Base-by-base conservation (phyloP, 345 rosid species). In the Murraya paniculata region DNA sequence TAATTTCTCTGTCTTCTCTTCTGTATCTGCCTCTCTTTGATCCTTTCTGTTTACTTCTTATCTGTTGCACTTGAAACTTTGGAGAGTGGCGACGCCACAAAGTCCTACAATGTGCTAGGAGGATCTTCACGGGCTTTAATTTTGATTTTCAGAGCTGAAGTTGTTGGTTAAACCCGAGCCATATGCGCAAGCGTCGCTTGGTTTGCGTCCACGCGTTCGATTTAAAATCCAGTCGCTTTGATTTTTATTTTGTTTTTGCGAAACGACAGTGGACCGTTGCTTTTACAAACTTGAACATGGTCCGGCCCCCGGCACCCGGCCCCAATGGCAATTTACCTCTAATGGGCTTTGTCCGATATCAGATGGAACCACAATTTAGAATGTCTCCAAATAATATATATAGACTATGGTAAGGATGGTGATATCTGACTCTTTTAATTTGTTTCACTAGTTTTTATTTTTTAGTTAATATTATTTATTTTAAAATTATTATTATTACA, bases 181-280 rank as follows among this genome's bases (percentile, higher is more conserved):
- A 79, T 68, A 25, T 72, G 41, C 21, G 68, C 31, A 27, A 82
- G 56, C 76, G 83, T 82, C 81, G 89, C 77, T 82, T 41, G 76
- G 38, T 77, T 71, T 82, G 83, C 71, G 48, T 78, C 79, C 75
- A 91, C 92, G 92, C 87, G 89, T 83, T 59, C 59, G 22, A 24
- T 65, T 19, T 50, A 39, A 77, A 35, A 78, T 80, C 91, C 94
- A 87, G 48, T 75, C 84, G 28, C 74, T 71, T 68, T 24, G 25
- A 73, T 66, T 18, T n/a, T 45, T 45, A 45, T 3, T 45, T 45
- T 45, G 50, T 71, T 27, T 18, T 53, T 5, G 24, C 38, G 38
- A 58, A 55, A 64, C 68, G 39, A 33, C 38, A 0, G 68, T 38
- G 24, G 38, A 64, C 41, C 21, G 13, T 45, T 0, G 50, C 50